A percentile compares a stretch with the other conserved stretches of the same genome.
Conservation (phyloP, 371 early-diverging fungal species). For the Syncephalastrum sp. region DNA sequence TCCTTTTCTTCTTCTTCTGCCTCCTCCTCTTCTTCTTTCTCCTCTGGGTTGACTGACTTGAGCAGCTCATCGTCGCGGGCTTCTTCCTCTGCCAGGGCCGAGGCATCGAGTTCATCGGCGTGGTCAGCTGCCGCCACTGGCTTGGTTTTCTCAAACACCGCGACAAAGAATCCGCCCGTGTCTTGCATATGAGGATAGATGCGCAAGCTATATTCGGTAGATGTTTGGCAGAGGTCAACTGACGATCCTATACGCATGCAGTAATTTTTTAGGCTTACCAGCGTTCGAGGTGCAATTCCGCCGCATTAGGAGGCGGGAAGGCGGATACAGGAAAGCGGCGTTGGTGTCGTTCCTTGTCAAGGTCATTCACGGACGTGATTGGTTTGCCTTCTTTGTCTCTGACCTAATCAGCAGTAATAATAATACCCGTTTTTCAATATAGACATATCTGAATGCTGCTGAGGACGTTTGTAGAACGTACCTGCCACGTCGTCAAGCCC, state of each 20-base stretch:
- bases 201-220: constrained; percentile 61
- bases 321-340: constrained; percentile 55
- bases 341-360: constrained; percentile 43
- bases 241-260: too few relatives aligned
- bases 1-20: constrained; percentile 15
- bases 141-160: constrained; percentile 90
- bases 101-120: constrained; percentile 15
- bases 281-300: constrained; percentile 72
- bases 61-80: constrained; percentile 23
- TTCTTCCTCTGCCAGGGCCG: constrained; percentile 27
- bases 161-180: constrained; percentile 99
- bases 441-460: too few relatives aligned
- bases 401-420: constrained; percentile 23
- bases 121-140: constrained; percentile 56
- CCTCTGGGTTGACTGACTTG: constrained; percentile 12
- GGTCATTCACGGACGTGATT: constrained; percentile 58
- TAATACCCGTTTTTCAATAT: too few relatives aligned
- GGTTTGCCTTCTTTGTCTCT: constrained; percentile 60
- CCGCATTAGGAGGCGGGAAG: constrained; percentile 79
- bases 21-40: constrained; percentile 3
- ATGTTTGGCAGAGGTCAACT: too few relatives aligned
- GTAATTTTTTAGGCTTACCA: constrained; percentile 49
- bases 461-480: constrained; percentile 20
- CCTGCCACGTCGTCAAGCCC: constrained; percentile 89
- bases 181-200: constrained; percentile 96